Base-by-base conservation (phyloP, 768 basidiomycete genomes). In the Calocybe gangraenosa region DNA sequence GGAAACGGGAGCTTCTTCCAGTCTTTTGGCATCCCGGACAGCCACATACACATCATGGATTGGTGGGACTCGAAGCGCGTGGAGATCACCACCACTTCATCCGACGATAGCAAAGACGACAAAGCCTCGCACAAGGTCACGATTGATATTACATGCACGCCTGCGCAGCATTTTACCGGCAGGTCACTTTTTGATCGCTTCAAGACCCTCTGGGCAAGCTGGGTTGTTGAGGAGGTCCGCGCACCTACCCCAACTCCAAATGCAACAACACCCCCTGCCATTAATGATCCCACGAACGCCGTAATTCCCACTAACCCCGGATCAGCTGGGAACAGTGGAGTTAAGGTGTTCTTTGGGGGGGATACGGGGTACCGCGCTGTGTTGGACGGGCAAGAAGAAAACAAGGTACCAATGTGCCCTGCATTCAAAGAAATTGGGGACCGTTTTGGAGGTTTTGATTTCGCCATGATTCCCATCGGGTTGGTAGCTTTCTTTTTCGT, bases 401-500 rank as follows among this genome's bases (percentile, higher is more conserved):
- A 75, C 1, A 61, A 63, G n/a, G 68, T 76, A 1, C 76, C 82
- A 0, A 62, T 69, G 9, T 89, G 87, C 58, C 87, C 87, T 4
- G 86, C 75, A 3, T 91, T 91, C 61, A 73, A 74, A 55, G 75
- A 84, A 60, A 82, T 91, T 40, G 87, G 87, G 2, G 67, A 75
- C 38, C 60, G 58, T 9, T 79, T 79, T 50, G 82, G 81, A 0
- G 74, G 71, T 0, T 81, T 88, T 52, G 84, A 87, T 56, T 62
- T 87, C 23, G 81, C 81, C 3, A 58, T 86, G 60, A 81, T 88
- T 47, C 85, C 86, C 0, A 85, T 85, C n/a, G 76, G 81, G 73
- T 75, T 65, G 1, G 37, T 28, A 3, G 31, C 39, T 20, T 19
- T 31, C 3, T 44, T 28, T 23, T 6, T 23, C 40, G 30, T 25